These are phyloP conservation scores for Solanum chacoense DNA, from an alignment of 305 asterid genomes.

Conservation along the genomic window DNA sequence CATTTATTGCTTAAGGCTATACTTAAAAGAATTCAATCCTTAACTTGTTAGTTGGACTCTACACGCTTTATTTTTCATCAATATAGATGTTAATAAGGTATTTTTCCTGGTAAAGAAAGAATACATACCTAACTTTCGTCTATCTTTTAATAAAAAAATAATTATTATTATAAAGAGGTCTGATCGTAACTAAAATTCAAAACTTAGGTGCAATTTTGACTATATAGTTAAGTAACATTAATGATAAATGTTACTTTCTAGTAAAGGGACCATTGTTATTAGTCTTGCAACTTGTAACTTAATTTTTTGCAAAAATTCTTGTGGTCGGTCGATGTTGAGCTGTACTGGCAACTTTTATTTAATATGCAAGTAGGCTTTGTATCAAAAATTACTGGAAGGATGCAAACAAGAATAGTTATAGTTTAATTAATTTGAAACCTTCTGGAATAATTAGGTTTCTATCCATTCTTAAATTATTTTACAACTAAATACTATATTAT, in stretches of 20 bases:
- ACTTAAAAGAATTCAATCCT: background rate
- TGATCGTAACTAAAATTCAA: background rate
- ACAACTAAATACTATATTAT: background rate
- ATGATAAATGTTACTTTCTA: background rate
- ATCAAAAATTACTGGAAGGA: too few species aligned
- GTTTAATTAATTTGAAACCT: background rate
- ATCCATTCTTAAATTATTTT: background rate
- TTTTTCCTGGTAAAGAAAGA: too few species aligned
- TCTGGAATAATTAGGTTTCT: constrained; percentile 1
- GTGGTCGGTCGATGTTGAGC: constrained; percentile 5
- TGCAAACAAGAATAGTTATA: too few species aligned
- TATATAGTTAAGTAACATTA: background rate
- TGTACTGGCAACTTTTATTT: background rate
- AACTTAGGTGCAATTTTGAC: background rate
- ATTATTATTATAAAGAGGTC: background rate
- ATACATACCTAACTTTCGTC: background rate
- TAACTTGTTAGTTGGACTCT: background rate
- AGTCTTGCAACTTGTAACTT: background rate
- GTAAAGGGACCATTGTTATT: background rate
- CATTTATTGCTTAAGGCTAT: background rate
- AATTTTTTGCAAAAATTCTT: background rate
- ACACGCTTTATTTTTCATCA: background rate
- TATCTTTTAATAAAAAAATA: too few species aligned
- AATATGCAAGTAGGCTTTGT: background rate
- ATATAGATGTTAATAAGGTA: background rate